Conservation (phyloP, 495 filamentous ascomycete genomes). For the Ascobolus immersus region DNA sequence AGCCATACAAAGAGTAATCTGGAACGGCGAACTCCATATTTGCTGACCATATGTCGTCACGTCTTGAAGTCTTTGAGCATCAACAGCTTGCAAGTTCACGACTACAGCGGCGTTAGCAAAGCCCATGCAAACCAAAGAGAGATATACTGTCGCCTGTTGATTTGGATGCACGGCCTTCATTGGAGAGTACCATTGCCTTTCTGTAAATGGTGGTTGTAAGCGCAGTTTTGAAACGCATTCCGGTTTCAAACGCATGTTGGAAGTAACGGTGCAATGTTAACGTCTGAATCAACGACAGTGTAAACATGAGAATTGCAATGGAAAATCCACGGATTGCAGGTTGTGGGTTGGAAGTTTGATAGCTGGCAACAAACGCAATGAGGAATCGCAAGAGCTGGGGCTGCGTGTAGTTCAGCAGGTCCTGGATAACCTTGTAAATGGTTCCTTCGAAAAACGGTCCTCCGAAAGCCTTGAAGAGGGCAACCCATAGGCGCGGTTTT, state of each 20-base stretch:
- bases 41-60: slow-evolving; percentile 87
- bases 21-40: slow-evolving; percentile 87
- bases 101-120: no score
- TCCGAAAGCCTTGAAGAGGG: slow-evolving; percentile 67
- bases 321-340: slow-evolving; percentile 61
- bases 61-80: slow-evolving; percentile 84
- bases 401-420: slow-evolving; percentile 63
- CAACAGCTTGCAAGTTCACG: slow-evolving; percentile 96
- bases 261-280: slow-evolving; percentile 77
- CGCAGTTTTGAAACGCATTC: slow-evolving; percentile 83
- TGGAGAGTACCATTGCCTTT: slow-evolving; percentile 71
- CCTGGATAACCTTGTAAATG: slow-evolving; percentile 65
- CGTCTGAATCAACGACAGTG: slow-evolving; percentile 64
- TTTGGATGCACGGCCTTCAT: slow-evolving; percentile 73
- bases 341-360: slow-evolving; percentile 34
- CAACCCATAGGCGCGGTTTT: slow-evolving; percentile 69
- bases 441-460: slow-evolving; percentile 54
- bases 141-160: slow-evolving; percentile 93
- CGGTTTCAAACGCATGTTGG: slow-evolving; percentile 76
- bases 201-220: slow-evolving; percentile 76
- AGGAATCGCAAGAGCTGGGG: slow-evolving; percentile 70
- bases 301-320: slow-evolving; percentile 82
- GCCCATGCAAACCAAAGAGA: no score
- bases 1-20: slow-evolving; percentile 82
- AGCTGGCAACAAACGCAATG: slow-evolving; percentile 71